phyloP scores from a whole-genome alignment of 73 alveolate species.

The Paramecium primaurelia region DNA sequence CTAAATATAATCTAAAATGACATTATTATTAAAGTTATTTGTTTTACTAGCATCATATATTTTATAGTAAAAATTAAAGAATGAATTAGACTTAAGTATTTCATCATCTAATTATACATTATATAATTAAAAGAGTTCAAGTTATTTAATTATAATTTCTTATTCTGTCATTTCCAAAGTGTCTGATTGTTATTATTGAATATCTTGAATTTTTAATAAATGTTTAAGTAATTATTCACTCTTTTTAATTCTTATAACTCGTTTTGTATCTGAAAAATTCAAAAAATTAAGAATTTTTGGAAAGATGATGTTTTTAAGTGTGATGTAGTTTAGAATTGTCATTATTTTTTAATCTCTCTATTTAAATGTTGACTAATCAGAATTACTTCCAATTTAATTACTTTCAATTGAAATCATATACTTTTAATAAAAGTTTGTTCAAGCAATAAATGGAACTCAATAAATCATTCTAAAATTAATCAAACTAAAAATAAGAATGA shows the following conservation, averaged over 20 bases:
- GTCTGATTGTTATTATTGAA: neutral
- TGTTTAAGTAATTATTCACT: neutral
- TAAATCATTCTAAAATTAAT: neutral
- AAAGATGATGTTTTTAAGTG: neutral
- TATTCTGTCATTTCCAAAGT: neutral
- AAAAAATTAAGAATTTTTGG: neutral
- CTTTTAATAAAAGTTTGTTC: neutral
- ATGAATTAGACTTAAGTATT: neutral
- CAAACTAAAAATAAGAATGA: neutral
- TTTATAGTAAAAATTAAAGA: neutral
- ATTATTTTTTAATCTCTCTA: neutral
- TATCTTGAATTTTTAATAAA: neutral
- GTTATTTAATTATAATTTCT: neutral
- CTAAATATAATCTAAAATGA: neutral
- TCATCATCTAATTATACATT: neutral
- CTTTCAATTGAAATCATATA: neutral
- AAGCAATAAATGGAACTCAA: neutral
- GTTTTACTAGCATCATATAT: neutral
- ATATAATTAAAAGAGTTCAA: neutral
- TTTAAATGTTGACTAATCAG: neutral
- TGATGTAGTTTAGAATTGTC: neutral
- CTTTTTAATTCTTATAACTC: neutral
- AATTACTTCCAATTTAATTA: neutral
- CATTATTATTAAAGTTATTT: neutral
- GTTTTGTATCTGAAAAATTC: neutral